These are phyloP conservation scores for Amniculicola lignicola DNA, from an alignment of 495 filamentous ascomycete genomes.

Conservation along the genomic window DNA sequence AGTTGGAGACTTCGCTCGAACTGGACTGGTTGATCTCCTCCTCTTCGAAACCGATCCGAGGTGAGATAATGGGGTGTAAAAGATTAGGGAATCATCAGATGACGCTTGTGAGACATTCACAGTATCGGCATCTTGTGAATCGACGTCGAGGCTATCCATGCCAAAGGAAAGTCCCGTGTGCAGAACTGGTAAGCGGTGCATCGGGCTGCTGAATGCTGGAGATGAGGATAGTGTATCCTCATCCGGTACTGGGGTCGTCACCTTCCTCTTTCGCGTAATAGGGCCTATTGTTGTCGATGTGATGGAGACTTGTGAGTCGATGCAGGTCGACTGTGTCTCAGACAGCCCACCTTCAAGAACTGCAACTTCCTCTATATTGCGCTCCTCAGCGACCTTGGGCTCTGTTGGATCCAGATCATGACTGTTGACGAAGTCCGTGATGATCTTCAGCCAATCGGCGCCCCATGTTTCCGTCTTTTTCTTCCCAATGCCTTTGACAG, in stretches of 20 bases:
- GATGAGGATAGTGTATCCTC: conserved; percentile 12
- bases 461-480: conserved; percentile 9
- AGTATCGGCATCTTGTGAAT: not conserved
- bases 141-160: conserved; percentile 4
- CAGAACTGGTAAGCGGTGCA: conserved; percentile 6
- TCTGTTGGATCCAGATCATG: not conserved
- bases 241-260: too few species aligned
- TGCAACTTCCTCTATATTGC: too few species aligned
- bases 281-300: not conserved
- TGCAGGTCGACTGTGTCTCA: too few species aligned
- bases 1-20: not conserved
- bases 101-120: too few species aligned
- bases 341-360: too few species aligned
- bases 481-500: conserved; percentile 15
- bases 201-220: conserved; percentile 10
- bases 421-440: not conserved
- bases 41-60: conserved; percentile 14
- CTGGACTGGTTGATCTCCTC: conserved; percentile 2
- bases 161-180: conserved; percentile 24
- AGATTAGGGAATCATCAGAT: not conserved
- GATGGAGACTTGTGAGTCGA: not conserved
- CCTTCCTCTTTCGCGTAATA: not conserved
- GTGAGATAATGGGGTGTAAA: not conserved
- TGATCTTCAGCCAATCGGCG: conserved; percentile 18
- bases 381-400: not conserved